Conservation (phyloP, 2,329 filamentous ascomycete species). For the Rhytidhysteron rufulum region DNA sequence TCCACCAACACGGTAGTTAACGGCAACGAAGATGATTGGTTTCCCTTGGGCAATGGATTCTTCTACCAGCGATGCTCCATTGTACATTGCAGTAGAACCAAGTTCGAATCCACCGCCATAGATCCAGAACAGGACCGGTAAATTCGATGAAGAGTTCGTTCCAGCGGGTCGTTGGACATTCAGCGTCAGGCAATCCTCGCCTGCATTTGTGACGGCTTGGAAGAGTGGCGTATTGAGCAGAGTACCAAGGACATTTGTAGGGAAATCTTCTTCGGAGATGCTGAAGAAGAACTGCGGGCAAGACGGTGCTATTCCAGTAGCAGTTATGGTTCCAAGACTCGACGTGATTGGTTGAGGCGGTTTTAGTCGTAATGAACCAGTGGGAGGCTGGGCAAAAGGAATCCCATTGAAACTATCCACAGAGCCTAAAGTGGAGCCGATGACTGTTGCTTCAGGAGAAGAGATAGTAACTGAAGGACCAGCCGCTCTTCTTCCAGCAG, state of each 20-base stretch:
- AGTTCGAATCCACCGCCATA: constrained; percentile 36
- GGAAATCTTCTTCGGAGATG: constrained; percentile 35
- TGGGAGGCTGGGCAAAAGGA: constrained; percentile 68
- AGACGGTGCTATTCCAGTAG: constrained; percentile 54
- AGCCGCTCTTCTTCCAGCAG: constrained; percentile 40
- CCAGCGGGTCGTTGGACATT: constrained; percentile 41
- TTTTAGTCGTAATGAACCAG: constrained; percentile 62
- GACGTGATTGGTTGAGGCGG: constrained; percentile 61
- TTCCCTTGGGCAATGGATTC: constrained; percentile 49
- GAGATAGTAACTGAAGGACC: constrained; percentile 53
- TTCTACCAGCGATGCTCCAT: constrained; percentile 37
- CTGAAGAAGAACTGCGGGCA: constrained; percentile 71
- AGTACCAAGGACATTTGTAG: constrained; percentile 32
- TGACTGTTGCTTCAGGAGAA: constrained; percentile 51
- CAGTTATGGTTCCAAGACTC: constrained; percentile 58
- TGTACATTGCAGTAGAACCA: constrained; percentile 37
- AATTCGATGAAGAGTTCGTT: constrained; percentile 32
- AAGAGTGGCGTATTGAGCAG: constrained; percentile 38
- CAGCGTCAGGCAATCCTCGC: constrained; percentile 43
- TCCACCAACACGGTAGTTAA: constrained; percentile 73
- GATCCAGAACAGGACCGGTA: constrained; percentile 49
- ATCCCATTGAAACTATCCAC: constrained; percentile 72
- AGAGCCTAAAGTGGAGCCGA: constrained; percentile 42
- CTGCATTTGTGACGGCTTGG: constrained; percentile 32
- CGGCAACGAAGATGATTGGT: constrained; percentile 69